phyloP scores from a whole-genome alignment of 805 yeast genomes.

The Brettanomyces nanus region DNA sequence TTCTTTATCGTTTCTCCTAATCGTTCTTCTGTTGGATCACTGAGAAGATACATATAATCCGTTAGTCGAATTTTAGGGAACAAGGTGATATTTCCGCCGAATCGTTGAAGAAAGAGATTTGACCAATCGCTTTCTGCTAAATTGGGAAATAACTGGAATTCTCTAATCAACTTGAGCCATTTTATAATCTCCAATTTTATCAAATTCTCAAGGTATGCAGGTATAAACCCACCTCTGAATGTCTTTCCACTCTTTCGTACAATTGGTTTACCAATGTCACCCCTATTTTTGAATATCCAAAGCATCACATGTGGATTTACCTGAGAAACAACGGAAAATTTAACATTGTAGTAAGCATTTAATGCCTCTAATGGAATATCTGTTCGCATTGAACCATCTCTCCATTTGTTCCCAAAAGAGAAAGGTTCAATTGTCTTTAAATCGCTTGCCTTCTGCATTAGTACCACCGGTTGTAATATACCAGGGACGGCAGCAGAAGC shows the following conservation, averaged over 20 bases:
- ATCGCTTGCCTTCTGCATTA: slow-evolving; percentile 47
- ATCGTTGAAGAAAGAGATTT: slow-evolving; percentile 62
- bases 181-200: slow-evolving; percentile 68
- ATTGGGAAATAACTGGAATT: slow-evolving; percentile 60
- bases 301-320: slow-evolving; percentile 76
- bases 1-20: slow-evolving; percentile 46
- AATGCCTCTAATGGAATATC: slow-evolving; percentile 71
- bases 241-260: slow-evolving; percentile 47
- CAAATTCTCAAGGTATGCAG: slow-evolving; percentile 63
- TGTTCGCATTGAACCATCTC: slow-evolving; percentile 72
- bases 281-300: slow-evolving; percentile 71
- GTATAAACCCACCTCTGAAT: slow-evolving; percentile 70
- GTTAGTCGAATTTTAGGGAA: slow-evolving; percentile 58
- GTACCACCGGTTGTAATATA: slow-evolving; percentile 66
- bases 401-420: slow-evolving; percentile 67
- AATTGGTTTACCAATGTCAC: slow-evolving; percentile 75
- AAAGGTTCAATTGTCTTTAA: slow-evolving; percentile 46
- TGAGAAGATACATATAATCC: slow-evolving; percentile 56
- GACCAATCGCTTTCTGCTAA: slow-evolving; percentile 76
- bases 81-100: slow-evolving; percentile 67
- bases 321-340: slow-evolving; percentile 70
- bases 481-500: slow-evolving; percentile 86
- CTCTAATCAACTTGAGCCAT: slow-evolving; percentile 62
- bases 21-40: slow-evolving; percentile 59
- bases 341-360: slow-evolving; percentile 68